Evolutionary conservation across 1,284 basidiomycete species (phyloP), one percentile per base, ranked within the genome.

Genomic region (Rhodotorula sp.): DNA sequence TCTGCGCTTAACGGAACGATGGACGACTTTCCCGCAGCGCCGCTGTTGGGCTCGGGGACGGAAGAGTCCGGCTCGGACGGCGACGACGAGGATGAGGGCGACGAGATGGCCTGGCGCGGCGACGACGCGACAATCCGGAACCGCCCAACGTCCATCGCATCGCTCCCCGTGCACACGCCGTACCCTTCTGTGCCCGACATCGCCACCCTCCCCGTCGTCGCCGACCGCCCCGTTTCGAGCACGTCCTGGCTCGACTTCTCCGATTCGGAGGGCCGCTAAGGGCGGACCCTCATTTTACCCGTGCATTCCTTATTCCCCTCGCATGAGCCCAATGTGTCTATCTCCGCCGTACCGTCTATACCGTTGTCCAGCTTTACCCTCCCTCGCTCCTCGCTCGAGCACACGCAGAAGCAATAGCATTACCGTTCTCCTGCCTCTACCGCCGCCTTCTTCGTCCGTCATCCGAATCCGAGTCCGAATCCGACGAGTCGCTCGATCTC

Each of bases 1-100:
- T 61, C 60, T 46, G 37, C 46, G 15, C 46, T 61, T 27, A n/a
- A 36, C 27, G 59, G n/a, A 6, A 57, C 37, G 39, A 27, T 67
- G 12, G 32, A 41, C 41, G 62, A 58, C 27, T 71, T 71, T n/a
- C 69, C 69, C 1, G 27, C 60, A 8, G 65, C 69, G 13, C 69
- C 69, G 15, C 37, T 46, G 4, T 2, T 44, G 1, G 13, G 9
- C 17, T 19, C 53, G 53, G 53, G 6, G 36, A 39, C n/a, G 50
- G 60, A 17, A 22, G 51, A 54, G 8, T 39, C 46, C 12, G 56
- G 34, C 0, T 65, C 56, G 29, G 69, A 70, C 27, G 63, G 48
- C n/a, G 57, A 69, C 53, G 68, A 61, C 39, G 68, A 64, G 34
- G 66, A 34, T 10, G 44, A 37, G 29, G 19, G n/a, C 21, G 54